Conservation (phyloP, 305 asterid genomes). For the Petunia hybrid region DNA sequence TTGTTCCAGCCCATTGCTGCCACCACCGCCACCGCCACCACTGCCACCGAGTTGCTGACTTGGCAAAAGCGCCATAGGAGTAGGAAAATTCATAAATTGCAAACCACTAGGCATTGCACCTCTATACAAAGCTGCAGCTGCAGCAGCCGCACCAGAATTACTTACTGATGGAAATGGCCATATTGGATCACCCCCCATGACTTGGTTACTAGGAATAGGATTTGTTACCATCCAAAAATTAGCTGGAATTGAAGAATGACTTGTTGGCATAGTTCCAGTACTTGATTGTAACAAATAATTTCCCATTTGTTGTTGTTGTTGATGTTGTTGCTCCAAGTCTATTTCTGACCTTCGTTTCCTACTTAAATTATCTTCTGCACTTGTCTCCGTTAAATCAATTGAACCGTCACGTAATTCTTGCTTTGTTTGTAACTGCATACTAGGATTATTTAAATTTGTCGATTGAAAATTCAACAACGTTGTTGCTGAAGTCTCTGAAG, state of each 20-base stretch:
- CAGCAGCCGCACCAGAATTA: conserved; percentile 48
- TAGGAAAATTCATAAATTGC: conserved; percentile 90
- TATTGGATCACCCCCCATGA: conserved; percentile 74
- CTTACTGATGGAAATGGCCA: conserved; percentile 54
- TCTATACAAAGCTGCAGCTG: conserved; percentile 75
- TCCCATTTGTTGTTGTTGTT: conserved; percentile 66
- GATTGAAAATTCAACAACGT: conserved; percentile 70
- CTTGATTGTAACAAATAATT: conserved; percentile 75
- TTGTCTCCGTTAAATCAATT: conserved; percentile 54
- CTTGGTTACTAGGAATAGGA: conserved; percentile 74
- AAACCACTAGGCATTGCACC: conserved; percentile 76
- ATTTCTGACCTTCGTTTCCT: conserved; percentile 71
- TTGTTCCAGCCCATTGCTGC: conserved; percentile 61
- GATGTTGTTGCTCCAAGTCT: conserved; percentile 55
- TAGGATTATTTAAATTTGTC: conserved; percentile 55
- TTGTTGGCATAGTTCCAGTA: conserved; percentile 72
- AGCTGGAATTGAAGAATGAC: conserved; percentile 79
- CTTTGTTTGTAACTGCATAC: conserved; percentile 56
- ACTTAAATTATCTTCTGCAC: conserved; percentile 53
- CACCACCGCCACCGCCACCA: conserved; percentile 37
- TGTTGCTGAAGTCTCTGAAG: conserved; percentile 59
- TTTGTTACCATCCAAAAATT: conserved; percentile 94
- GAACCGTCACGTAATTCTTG: conserved; percentile 57
- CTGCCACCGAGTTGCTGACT: conserved; percentile 53
- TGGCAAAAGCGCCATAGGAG: conserved; percentile 76